A percentile compares a stretch with the other conserved stretches of the same genome.
These are phyloP conservation scores for Nemania sp. DNA, from an alignment of 2,329 filamentous ascomycete species.

Conservation along the genomic window DNA sequence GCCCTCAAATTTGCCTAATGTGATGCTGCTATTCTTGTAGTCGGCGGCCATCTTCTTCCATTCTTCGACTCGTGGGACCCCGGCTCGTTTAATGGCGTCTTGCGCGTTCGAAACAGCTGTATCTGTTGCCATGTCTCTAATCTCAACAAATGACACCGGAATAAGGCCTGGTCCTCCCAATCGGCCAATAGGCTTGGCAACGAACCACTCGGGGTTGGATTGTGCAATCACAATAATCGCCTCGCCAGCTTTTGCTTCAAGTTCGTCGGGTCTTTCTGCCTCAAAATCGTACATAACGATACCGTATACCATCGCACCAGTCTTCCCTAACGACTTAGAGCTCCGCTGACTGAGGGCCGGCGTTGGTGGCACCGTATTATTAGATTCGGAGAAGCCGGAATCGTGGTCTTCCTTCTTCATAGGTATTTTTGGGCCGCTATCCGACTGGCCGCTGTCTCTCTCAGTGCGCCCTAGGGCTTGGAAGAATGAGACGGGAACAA, in stretches of 20 bases:
- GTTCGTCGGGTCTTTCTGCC: constrained; percentile 91
- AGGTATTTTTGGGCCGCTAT: constrained; percentile 54
- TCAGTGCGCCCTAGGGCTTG: constrained; percentile 91
- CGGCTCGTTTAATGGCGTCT: constrained; percentile 84
- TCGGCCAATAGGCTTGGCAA: constrained; percentile 97
- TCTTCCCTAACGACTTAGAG: constrained; percentile 57
- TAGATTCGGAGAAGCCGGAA: constrained; percentile 78
- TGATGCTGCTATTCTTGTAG: constrained; percentile 99
- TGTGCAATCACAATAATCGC: constrained; percentile 98
- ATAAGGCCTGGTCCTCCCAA: constrained; percentile 95
- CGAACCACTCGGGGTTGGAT: constrained; percentile 98
- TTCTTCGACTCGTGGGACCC: constrained; percentile 93
- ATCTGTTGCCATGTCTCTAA: constrained; percentile 89
- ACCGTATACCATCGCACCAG: constrained; percentile 90
- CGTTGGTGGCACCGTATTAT: constrained; percentile 39
- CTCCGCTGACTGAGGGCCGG: constrained; percentile 50
- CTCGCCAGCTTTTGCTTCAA: constrained; percentile 93
- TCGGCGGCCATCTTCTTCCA: constrained; percentile 99
- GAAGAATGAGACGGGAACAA: constrained; percentile 94
- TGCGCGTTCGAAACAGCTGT: constrained; percentile 79
- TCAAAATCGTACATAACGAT: constrained; percentile 97
- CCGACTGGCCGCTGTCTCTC: constrained; percentile 79
- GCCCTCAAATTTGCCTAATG: constrained; percentile 84
- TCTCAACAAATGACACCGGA: constrained; percentile 94
- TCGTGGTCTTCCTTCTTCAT: constrained; percentile 77